A percentile compares a stretch with the other conserved stretches of the same genome.
These are phyloP conservation scores for Cynara cardunculus DNA, from an alignment of 129 eudicot species.

Conservation along the genomic window DNA sequence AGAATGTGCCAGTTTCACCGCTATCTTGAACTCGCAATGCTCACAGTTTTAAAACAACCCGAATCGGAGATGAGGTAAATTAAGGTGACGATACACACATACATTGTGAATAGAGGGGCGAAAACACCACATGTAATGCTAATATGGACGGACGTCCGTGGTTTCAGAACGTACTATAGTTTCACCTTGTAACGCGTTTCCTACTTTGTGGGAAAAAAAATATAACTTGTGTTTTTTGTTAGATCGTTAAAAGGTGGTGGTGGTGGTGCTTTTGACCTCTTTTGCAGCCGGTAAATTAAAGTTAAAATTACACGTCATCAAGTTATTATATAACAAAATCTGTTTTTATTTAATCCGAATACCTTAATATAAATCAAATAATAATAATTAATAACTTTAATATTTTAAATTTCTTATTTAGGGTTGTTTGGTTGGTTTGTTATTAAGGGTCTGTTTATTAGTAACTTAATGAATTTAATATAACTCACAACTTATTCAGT, in stretches of 20 bases:
- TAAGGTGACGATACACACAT: constrained; percentile 15
- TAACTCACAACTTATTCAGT: too few species aligned
- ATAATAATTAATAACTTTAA: too few species aligned
- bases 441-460: too few species aligned
- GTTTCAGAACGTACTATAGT: background rate
- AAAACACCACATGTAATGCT: constrained; percentile 18
- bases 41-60: background rate
- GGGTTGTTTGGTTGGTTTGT: too few species aligned
- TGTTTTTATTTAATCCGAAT: too few species aligned
- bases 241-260: constrained; percentile 11
- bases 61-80: background rate
- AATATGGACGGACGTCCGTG: constrained; percentile 7
- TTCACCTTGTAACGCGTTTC: constrained; percentile 15
- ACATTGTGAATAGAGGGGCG: constrained; percentile 28
- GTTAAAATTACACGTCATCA: background rate
- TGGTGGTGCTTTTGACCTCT: background rate
- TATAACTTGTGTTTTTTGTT: constrained; percentile 15
- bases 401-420: too few species aligned
- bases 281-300: background rate
- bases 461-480: too few species aligned
- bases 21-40: constrained; percentile 5
- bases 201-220: constrained; percentile 3
- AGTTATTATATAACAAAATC: too few species aligned
- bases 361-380: too few species aligned
- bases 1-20: constrained; percentile 29